These are phyloP conservation scores for Shiraia sp. DNA, from an alignment of 2,329 filamentous ascomycete species.

Conservation along the genomic window DNA sequence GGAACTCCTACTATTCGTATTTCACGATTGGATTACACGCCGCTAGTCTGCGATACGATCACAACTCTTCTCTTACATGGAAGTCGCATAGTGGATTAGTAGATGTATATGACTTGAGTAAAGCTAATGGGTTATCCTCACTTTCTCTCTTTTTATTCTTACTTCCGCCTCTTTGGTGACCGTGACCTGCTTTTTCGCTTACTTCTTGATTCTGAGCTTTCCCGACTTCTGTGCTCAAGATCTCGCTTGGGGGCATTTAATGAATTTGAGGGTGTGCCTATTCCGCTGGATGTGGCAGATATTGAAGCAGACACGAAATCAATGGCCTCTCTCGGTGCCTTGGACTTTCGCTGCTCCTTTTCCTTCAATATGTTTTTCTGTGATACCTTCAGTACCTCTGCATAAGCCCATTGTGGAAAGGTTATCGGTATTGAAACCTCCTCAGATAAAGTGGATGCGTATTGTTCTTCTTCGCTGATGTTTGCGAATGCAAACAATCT, in stretches of 20 bases:
- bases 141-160: constrained; percentile 21
- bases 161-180: constrained; percentile 38
- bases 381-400: constrained; percentile 47
- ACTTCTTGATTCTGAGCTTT: constrained; percentile 19
- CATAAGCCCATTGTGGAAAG: constrained; percentile 51
- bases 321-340: constrained; percentile 31
- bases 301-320: constrained; percentile 40
- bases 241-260: constrained; percentile 24
- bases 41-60: no score
- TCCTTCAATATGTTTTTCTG: constrained; percentile 44
- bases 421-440: constrained; percentile 44
- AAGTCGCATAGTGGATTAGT: no score
- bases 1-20: no score
- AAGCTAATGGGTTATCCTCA: not conserved
- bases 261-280: constrained; percentile 27
- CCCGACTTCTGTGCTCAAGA: constrained; percentile 33
- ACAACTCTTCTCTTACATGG: no score
- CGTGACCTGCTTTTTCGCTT: constrained; percentile 27
- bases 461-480: constrained; percentile 62
- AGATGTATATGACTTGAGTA: not conserved
- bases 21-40: no score
- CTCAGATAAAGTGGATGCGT: constrained; percentile 61
- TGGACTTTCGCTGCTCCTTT: constrained; percentile 37
- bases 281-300: constrained; percentile 28
- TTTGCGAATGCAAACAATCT: constrained; percentile 73